A percentile compares a stretch with the other conserved stretches of the same genome.
Evolutionary conservation across 2,329 filamentous ascomycete species (phyloP).

Genomic region (Sporothrix schenckii): DNA sequence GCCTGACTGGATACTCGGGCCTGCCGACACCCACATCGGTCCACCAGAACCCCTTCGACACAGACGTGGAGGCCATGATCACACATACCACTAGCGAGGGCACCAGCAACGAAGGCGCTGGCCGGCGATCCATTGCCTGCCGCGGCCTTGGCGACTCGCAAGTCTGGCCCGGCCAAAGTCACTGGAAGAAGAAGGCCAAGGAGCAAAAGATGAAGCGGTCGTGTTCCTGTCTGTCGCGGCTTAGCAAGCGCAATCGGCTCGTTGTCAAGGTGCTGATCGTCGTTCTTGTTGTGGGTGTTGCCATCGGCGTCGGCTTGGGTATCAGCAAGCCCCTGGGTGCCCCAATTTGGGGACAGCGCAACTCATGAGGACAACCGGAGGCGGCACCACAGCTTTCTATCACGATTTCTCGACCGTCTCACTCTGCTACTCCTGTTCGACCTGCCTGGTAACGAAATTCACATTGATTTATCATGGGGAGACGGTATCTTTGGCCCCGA

Average conservation of each 20-base stretch:
- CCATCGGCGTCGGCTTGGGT: slow-evolving; percentile 61
- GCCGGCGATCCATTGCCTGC: slow-evolving; percentile 39
- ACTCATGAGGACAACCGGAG: neutral
- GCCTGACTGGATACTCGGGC: slow-evolving; percentile 39
- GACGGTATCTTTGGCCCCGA: neutral
- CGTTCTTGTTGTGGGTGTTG: slow-evolving; percentile 56
- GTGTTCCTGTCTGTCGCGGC: slow-evolving; percentile 57
- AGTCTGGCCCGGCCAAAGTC: slow-evolving; percentile 63
- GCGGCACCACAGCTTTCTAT: neutral
- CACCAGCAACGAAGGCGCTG: slow-evolving; percentile 41
- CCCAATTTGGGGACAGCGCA: slow-evolving; percentile 53
- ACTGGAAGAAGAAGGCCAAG: slow-evolving; percentile 64
- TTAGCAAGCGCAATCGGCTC: slow-evolving; percentile 59
- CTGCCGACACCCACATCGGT: slow-evolving; percentile 52
- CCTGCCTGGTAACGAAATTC: slow-evolving; percentile 1
- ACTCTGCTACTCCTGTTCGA: slow-evolving; percentile 7
- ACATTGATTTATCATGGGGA: neutral
- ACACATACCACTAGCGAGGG: slow-evolving; percentile 40
- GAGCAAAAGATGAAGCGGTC: slow-evolving; percentile 56
- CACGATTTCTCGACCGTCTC: neutral
- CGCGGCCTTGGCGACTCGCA: slow-evolving; percentile 53
- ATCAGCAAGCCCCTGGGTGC: slow-evolving; percentile 64
- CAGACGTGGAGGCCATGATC: slow-evolving; percentile 59
- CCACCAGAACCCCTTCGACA: slow-evolving; percentile 58
- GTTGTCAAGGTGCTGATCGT: slow-evolving; percentile 58